Percentiles rank a stretch among this genome's conserved stretches.
These are phyloP conservation scores for Pseudogymnoascus sp. DNA, from an alignment of 2,329 filamentous ascomycete species.

Conservation along the genomic window DNA sequence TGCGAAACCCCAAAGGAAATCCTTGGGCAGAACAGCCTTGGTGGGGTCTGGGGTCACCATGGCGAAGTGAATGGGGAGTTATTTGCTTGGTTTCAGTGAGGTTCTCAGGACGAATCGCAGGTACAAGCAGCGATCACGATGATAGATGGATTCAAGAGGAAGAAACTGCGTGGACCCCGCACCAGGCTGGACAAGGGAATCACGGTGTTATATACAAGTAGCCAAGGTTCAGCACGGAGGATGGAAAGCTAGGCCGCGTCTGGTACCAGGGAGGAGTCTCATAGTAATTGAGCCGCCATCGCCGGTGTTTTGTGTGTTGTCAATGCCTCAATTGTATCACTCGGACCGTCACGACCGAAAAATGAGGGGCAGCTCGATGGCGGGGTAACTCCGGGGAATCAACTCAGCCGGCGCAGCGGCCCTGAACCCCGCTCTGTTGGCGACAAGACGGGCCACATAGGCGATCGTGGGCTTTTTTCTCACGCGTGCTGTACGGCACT, in stretches of 20 bases:
- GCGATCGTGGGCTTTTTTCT: not conserved
- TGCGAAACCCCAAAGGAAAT: constrained; percentile 74
- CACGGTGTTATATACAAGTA: not conserved
- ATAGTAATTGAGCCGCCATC: not conserved
- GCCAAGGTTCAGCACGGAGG: not conserved
- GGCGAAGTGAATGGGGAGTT: not conserved
- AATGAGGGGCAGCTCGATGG: constrained; percentile 24
- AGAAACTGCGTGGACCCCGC: not conserved
- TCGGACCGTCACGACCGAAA: constrained; percentile 45
- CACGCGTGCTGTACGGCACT: not conserved
- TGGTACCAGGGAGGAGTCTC: not conserved
- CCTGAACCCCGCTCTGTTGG: not conserved
- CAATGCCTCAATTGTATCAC: constrained; percentile 31
- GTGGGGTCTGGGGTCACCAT: constrained; percentile 30
- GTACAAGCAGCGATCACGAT: not conserved
- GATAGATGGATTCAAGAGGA: not conserved
- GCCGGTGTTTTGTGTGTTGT: constrained; percentile 1
- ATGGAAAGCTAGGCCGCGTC: not conserved
- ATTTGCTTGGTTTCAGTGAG: not conserved
- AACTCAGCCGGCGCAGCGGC: not conserved
- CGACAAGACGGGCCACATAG: not conserved
- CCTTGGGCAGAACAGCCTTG: constrained; percentile 44
- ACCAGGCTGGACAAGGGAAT: not conserved
- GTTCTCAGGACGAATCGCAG: not conserved
- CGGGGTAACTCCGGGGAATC: not conserved